Evolutionary conservation across 192 early-diverging fungal genomes (phyloP).

Genomic region (Rhizoclosmatium globosum): DNA sequence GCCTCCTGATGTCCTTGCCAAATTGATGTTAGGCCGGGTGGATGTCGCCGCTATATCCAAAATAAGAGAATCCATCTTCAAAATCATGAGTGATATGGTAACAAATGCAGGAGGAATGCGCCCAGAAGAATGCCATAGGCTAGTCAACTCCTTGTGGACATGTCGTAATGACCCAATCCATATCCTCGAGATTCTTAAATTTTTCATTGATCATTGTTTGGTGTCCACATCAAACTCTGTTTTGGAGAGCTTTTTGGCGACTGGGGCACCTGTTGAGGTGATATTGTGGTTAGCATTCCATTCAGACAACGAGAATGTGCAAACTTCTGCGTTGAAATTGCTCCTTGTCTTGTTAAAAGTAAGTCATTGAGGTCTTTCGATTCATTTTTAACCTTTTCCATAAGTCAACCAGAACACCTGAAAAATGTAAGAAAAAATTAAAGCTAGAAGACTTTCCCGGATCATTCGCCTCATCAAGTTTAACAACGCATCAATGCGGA

Average conservation of each 20-base stretch:
- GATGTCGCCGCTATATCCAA: slow-evolving; percentile 6
- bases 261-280: slow-evolving; percentile 7
- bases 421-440: slow-evolving; percentile 48
- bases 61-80: slow-evolving; percentile 23
- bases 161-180: slow-evolving; percentile 19
- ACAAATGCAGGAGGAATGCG: slow-evolving; percentile 14
- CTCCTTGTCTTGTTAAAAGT: slow-evolving; percentile 36
- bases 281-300: slow-evolving; percentile 22
- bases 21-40: slow-evolving; percentile 9
- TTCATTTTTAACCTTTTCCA: background rate
- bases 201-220: slow-evolving; percentile 26
- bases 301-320: slow-evolving; percentile 6
- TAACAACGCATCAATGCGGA: slow-evolving; percentile 4
- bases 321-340: slow-evolving; percentile 18
- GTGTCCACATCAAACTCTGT: slow-evolving; percentile 23
- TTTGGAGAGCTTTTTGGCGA: slow-evolving; percentile 27
- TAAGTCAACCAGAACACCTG: slow-evolving; percentile 33
- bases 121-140: slow-evolving; percentile 31
- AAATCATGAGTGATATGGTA: slow-evolving; percentile 1
- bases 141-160: slow-evolving; percentile 18
- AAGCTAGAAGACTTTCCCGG: slow-evolving; percentile 43
- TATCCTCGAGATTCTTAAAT: slow-evolving; percentile 18
- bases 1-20: slow-evolving; percentile 29
- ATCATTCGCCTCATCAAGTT: slow-evolving; percentile 6
- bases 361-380: background rate